Base-by-base conservation (phyloP, 805 yeast species). In the Pichia rugopelliculosa region DNA sequence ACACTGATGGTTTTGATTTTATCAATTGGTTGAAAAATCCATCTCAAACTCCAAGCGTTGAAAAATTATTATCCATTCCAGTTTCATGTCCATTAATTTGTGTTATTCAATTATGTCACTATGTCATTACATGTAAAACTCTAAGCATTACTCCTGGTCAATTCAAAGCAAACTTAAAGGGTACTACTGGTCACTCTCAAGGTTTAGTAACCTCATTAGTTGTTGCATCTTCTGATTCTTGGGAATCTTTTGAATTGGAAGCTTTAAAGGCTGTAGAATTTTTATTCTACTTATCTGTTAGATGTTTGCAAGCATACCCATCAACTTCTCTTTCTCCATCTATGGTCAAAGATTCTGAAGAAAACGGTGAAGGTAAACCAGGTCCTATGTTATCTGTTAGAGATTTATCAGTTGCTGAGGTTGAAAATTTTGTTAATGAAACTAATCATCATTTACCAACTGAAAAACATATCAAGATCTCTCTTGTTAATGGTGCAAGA, bases 11-110 rank as follows among this genome's bases (percentile, higher is more conserved):
- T 50, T 81, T 93, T 56, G 89, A 91, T 66, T 75, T 93, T 56
- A 69, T 89, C 59, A 74, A 77, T 48, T 93, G 99, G 99, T 81
- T 93, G 59, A 79, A 79, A 56, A 73, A 79, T 57, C 89, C 93
- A 53, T 89, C 85, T 60, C 74, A 80, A 59, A 87, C 96, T 45
- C 99, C 99, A 50, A 87, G 87, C 61, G 79, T 73, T 59, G 95
- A 89, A 66, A 90, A 90, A 65, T 73, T 93, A 56, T 75, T 93
- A 58, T 81, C 87, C 21, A 95, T 91, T 42, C 96, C 98, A 48
- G 88, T 93, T 39, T 84, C 95, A 26, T 91, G 97, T 68, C 99
- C 99, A n/a, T 76, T 91, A 62, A 93, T 93, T 62, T 93, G 97
- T 72, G 84, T 90, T 47, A 89, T 91, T 64, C 99, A 93, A 72